Conservation (phyloP, 2,329 filamentous ascomycete species). For the Niveomyces coronatus region DNA sequence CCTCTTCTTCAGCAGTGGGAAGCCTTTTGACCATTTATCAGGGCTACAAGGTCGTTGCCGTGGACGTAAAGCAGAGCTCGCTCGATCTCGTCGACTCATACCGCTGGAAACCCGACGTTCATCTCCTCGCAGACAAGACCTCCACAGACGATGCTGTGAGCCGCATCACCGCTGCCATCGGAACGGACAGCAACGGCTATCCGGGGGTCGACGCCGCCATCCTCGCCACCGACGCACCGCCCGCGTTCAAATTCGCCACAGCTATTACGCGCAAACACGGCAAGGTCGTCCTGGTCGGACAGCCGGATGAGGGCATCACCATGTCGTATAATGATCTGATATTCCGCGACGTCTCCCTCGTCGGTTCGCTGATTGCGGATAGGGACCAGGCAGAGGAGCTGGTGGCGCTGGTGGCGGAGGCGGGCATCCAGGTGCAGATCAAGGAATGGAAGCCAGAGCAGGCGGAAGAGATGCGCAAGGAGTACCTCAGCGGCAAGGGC, state of each 20-base stretch:
- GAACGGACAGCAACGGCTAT: conserved; percentile 3
- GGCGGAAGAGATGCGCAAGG: conserved; percentile 11
- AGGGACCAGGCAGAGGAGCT: conserved; percentile 8
- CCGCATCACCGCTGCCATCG: conserved; percentile 1
- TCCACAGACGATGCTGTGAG: conserved; percentile 7
- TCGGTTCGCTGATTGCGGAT: conserved; percentile 11
- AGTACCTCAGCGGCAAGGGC: conserved; percentile 8
- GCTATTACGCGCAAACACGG: conserved; percentile 12
- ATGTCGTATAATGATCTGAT: conserved; percentile 10
- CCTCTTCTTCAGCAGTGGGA: background rate
- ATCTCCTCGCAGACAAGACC: conserved; percentile 12
- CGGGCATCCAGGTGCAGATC: conserved; percentile 10
- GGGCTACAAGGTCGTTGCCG: conserved; percentile 10
- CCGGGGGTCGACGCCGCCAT: conserved; percentile 12
- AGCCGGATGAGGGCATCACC: conserved; percentile 12
- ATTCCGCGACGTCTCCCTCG: conserved; percentile 10
- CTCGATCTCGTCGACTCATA: conserved; percentile 10
- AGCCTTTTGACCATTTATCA: background rate
- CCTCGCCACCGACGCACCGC: conserved; percentile 11
- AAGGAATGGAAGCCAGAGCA: conserved; percentile 10
- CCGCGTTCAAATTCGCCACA: conserved; percentile 10
- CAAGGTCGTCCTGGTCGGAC: conserved; percentile 11
- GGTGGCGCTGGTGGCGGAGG: conserved; percentile 8
- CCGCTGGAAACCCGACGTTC: conserved; percentile 2
- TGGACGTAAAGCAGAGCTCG: conserved; percentile 10